Evolutionary conservation across 148 eudicot species (phyloP).

Genomic region (Rhododendron mucronatum): DNA sequence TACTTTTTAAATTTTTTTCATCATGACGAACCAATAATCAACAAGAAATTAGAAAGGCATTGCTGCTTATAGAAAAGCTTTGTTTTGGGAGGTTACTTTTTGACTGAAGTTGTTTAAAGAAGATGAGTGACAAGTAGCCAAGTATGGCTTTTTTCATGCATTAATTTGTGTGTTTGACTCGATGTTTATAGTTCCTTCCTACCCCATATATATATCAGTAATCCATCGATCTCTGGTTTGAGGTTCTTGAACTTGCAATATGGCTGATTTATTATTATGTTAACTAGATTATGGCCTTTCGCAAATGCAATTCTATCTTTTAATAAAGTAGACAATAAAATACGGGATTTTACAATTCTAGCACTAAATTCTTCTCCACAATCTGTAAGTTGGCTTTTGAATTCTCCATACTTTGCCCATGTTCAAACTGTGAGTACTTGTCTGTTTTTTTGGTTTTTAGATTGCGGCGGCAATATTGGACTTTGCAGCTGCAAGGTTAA

Average conservation of each 20-base stretch:
- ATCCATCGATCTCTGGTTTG: background rate
- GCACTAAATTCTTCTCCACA: no score
- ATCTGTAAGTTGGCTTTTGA: no score
- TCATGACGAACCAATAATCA: no score
- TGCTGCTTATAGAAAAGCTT: background rate
- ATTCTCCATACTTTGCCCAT: no score
- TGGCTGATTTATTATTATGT: background rate
- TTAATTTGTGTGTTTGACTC: background rate
- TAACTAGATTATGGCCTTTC: background rate
- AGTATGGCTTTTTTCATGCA: background rate
- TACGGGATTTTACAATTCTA: no score
- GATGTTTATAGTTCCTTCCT: background rate
- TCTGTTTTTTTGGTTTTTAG: no score
- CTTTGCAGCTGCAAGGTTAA: no score
- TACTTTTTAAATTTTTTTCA: no score
- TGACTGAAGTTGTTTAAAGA: background rate
- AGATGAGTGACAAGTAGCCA: background rate
- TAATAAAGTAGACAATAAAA: no score
- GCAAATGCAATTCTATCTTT: conserved; percentile 4
- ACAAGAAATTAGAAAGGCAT: background rate
- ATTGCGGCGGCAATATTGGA: no score
- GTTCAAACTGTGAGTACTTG: no score
- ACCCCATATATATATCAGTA: background rate
- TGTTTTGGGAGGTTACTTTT: background rate
- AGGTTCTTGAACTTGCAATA: background rate